A percentile compares a stretch with the other conserved stretches of the same genome.
Evolutionary conservation across 2,329 filamentous ascomycete species (phyloP).

Genomic region (Karstenula rhodostoma): DNA sequence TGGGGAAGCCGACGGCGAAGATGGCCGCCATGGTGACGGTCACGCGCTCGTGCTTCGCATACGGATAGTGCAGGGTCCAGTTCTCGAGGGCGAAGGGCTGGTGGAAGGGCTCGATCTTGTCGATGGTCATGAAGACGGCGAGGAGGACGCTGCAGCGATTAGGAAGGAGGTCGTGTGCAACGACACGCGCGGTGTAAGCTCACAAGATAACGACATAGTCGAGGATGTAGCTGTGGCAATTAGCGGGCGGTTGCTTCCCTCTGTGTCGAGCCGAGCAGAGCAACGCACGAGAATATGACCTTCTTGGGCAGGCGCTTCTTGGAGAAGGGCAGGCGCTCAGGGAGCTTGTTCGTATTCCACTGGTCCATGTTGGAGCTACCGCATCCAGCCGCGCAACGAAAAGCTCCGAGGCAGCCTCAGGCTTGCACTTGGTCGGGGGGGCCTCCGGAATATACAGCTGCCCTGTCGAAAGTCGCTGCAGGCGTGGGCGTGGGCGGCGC

Average conservation of each 20-base stretch:
- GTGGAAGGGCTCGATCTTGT: slow-evolving; percentile 63
- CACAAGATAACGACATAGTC: slow-evolving; percentile 69
- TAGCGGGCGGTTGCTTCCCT: slow-evolving; percentile 23
- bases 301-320: slow-evolving; percentile 60
- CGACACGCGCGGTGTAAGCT: slow-evolving; percentile 30
- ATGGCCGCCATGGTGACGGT: slow-evolving; percentile 59
- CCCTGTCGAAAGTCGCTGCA: background rate
- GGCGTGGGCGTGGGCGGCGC: slow-evolving; percentile 13
- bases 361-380: slow-evolving; percentile 42
- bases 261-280: background rate
- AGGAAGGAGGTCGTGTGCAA: slow-evolving; percentile 47
- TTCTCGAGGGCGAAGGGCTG: slow-evolving; percentile 66
- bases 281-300: slow-evolving; percentile 61
- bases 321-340: slow-evolving; percentile 61
- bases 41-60: slow-evolving; percentile 63
- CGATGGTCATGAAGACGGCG: slow-evolving; percentile 60
- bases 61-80: slow-evolving; percentile 66
- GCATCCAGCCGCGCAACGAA: slow-evolving; percentile 24
- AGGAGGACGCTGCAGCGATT: slow-evolving; percentile 56
- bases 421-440: slow-evolving; percentile 13
- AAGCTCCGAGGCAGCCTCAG: slow-evolving; percentile 19
- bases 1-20: slow-evolving; percentile 59
- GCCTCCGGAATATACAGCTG: background rate
- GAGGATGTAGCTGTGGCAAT: slow-evolving; percentile 59
- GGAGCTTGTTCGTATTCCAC: slow-evolving; percentile 48